phyloP scores from a whole-genome alignment of 495 filamentous ascomycete genomes.

The Hypomontagnella submonticulosa region DNA sequence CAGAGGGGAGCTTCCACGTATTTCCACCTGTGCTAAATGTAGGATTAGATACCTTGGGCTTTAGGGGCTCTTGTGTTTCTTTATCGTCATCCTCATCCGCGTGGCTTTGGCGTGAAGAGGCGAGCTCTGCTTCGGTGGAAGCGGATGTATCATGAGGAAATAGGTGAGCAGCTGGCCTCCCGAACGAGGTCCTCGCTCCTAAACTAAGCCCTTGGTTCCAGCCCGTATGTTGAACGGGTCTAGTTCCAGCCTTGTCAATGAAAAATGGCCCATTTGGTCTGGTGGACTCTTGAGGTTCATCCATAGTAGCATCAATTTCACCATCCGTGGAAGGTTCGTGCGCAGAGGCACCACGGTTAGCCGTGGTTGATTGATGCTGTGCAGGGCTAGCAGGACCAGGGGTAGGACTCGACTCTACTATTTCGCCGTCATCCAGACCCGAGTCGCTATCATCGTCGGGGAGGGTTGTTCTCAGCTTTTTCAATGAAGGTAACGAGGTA shows the following conservation, averaged over 20 bases:
- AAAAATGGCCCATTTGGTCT: slow-evolving; percentile 17
- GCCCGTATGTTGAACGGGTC: slow-evolving; percentile 31
- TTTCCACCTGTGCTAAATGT: slow-evolving; percentile 27
- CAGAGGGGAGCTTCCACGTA: slow-evolving; percentile 39
- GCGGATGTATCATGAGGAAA: slow-evolving; percentile 20
- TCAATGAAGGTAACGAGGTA: slow-evolving; percentile 18
- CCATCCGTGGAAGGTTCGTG: slow-evolving; percentile 35
- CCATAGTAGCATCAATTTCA: slow-evolving; percentile 15
- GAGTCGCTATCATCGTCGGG: slow-evolving; percentile 22
- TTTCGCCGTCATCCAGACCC: slow-evolving; percentile 51
- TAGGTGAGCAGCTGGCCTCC: slow-evolving; percentile 23
- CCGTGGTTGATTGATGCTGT: slow-evolving; percentile 4
- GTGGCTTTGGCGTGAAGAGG: background rate
- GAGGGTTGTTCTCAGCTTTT: slow-evolving; percentile 38
- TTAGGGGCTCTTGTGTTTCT: background rate
- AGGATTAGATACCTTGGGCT: slow-evolving; percentile 5
- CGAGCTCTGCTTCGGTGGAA: slow-evolving; percentile 3
- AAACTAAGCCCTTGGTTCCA: slow-evolving; percentile 54
- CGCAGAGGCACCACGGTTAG: background rate
- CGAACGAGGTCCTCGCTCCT: slow-evolving; percentile 39
- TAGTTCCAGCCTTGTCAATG: slow-evolving; percentile 19
- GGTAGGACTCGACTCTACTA: slow-evolving; percentile 43
- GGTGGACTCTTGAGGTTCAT: background rate
- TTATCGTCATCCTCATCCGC: slow-evolving; percentile 4
- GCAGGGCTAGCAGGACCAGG: slow-evolving; percentile 14